A percentile compares a stretch with the other conserved stretches of the same genome.
phyloP scores from a whole-genome alignment of 371 early-diverging fungal species.

The Mucor indicus region DNA sequence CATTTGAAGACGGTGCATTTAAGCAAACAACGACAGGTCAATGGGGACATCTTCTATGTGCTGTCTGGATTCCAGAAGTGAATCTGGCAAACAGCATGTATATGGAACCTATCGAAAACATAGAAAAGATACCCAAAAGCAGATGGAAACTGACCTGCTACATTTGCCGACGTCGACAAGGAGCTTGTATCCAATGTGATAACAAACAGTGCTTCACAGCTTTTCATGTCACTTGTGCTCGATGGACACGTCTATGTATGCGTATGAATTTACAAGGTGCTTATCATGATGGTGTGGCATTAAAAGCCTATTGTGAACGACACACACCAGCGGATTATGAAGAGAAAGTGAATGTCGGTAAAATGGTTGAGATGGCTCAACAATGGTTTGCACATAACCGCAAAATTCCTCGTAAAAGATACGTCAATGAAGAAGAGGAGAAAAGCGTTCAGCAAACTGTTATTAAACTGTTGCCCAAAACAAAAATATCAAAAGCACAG shows the following conservation, averaged over 20 bases:
- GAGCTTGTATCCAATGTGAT: slow-evolving; percentile 96
- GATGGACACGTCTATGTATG: slow-evolving; percentile 86
- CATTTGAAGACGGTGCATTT: slow-evolving; percentile 94
- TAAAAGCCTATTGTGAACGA: slow-evolving; percentile 77
- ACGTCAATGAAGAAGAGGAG: background rate
- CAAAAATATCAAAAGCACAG: no score
- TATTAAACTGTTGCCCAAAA: slow-evolving; percentile 14
- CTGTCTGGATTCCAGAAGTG: slow-evolving; percentile 96
- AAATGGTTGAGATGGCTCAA: no score
- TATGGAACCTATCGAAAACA: slow-evolving; percentile 96
- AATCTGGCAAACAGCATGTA: slow-evolving; percentile 86
- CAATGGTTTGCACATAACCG: no score
- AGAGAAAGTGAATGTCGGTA: slow-evolving; percentile 2
- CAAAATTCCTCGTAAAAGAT: no score
- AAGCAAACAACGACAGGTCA: slow-evolving; percentile 89
- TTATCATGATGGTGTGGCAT: slow-evolving; percentile 53
- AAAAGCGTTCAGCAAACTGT: background rate
- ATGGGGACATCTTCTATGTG: slow-evolving; percentile 97
- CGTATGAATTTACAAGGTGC: slow-evolving; percentile 10
- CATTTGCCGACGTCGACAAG: slow-evolving; percentile 80
- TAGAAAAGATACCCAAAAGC: slow-evolving; percentile 83
- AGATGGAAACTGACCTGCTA: slow-evolving; percentile 89
- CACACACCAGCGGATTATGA: slow-evolving; percentile 74
- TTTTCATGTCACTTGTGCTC: slow-evolving; percentile 95
- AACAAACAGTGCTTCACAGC: slow-evolving; percentile 85